Evolutionary conservation across 305 asterid genomes (phyloP).

Genomic region (Caryopteris hybrid): DNA sequence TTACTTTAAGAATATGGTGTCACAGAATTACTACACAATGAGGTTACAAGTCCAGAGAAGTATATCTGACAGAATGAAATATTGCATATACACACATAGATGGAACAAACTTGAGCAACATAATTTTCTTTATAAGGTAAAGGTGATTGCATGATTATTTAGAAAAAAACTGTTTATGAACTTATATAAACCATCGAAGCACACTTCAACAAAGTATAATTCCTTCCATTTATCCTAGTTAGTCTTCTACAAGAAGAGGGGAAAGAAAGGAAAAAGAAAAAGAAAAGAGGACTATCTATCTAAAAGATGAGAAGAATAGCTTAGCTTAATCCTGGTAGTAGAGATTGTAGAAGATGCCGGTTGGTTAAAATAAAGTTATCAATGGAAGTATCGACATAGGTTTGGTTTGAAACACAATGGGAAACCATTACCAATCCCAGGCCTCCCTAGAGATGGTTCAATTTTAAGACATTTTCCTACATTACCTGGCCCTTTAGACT

Average conservation of each 20-base stretch:
- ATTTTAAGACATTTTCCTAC: background rate
- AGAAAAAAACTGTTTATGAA: no score
- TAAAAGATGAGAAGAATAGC: background rate
- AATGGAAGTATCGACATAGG: background rate
- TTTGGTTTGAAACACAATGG: background rate
- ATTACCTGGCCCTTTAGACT: background rate
- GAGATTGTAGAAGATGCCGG: no score
- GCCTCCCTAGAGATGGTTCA: background rate
- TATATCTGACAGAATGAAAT: constrained; percentile 1
- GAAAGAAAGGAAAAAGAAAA: no score
- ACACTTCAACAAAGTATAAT: background rate
- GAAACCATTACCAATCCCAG: background rate
- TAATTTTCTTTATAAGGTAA: background rate
- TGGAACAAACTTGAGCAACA: background rate
- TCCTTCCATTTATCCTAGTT: no score
- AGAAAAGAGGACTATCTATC: background rate
- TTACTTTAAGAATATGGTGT: background rate
- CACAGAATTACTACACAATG: background rate
- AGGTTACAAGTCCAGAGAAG: no score
- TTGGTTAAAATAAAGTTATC: background rate
- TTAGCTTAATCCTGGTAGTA: background rate
- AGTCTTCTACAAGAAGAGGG: no score
- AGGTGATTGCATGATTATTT: background rate
- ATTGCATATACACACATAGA: background rate
- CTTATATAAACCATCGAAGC: background rate